Base-by-base conservation (phyloP, 2,329 filamentous ascomycete species). In the Capronia americana region DNA sequence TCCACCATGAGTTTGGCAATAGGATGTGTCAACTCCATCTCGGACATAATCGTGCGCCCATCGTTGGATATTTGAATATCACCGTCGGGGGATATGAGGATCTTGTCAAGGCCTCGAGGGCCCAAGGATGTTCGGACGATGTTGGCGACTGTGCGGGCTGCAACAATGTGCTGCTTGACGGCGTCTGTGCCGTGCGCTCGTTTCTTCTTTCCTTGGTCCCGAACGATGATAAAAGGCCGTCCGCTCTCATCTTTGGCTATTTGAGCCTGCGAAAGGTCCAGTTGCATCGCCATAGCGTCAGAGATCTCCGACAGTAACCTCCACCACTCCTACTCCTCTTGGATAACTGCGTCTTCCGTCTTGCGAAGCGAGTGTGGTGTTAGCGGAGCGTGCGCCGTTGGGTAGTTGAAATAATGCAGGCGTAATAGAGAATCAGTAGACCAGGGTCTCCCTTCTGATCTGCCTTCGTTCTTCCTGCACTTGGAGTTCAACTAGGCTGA, bases 11-110 rank as follows among this genome's bases (percentile, higher is more conserved):
- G 86, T 83, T 98, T 98, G 69, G 95, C 95, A 69, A 99, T 93
- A 80, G 98, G 94, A 85, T 99, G 98, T 73, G 92, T 92, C 74
- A 99, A 94, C 83, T 99, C 95, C 95, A 99, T 99, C 79, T 88
- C 93, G 75, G 92, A 90, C 73, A 99, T 85, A 75, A 99, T 99
- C 54, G 95, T 99, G 63, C 96, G 96, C 75, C 95, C 95, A 82
- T 99, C 95, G 83, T 99, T 99, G 73, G 95, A 99, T 69, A 99
- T 93, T 69, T 95, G 99, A 79, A 99, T 99, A 81, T 99, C 95
- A 79, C 95, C 95, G 79, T 99, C 95, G 69, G 95, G 92, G 59
- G 95, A 99, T 75, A 99, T 99, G 74, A 99, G 87, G 77, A 99
- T 99, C 85, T 99, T 99, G 85, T 99, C 95, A 77, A 99, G 89